These are phyloP conservation scores for Kwoniella bestiolae DNA, from an alignment of 768 basidiomycete genomes.

Conservation along the genomic window DNA sequence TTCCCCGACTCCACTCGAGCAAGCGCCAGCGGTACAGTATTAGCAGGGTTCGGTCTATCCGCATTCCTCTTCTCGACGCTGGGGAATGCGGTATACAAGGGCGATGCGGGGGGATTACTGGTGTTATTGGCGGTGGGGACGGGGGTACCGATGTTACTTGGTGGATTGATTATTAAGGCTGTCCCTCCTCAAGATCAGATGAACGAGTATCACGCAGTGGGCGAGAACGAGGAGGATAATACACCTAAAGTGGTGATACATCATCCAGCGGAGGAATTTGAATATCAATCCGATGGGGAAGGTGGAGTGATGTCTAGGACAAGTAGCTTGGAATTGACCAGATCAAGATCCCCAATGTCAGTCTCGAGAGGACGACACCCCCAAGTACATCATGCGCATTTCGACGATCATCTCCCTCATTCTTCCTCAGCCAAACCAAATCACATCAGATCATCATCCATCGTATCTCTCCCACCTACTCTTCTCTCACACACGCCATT, in stretches of 20 bases:
- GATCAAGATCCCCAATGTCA: constrained; percentile 37
- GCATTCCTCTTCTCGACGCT: constrained; percentile 86
- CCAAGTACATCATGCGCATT: constrained; percentile 18
- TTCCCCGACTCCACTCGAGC: constrained; percentile 75
- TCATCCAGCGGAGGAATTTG: constrained; percentile 8
- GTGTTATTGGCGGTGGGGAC: constrained; percentile 78
- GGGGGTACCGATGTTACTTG: constrained; percentile 76
- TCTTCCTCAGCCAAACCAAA: neutral
- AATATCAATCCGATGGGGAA: constrained; percentile 5
- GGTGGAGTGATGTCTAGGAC: constrained; percentile 16
- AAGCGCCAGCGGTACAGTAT: constrained; percentile 73
- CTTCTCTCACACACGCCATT: constrained; percentile 27
- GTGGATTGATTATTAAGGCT: constrained; percentile 71
- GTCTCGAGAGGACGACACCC: constrained; percentile 15
- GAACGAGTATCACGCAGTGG: neutral
- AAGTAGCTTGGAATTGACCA: constrained; percentile 42
- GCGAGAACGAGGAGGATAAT: neutral
- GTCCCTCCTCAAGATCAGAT: constrained; percentile 61
- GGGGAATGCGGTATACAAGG: constrained; percentile 72
- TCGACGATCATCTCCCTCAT: constrained; percentile 2
- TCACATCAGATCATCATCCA: constrained; percentile 18
- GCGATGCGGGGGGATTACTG: constrained; percentile 77
- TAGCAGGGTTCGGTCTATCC: constrained; percentile 87
- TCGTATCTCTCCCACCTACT: constrained; percentile 19
- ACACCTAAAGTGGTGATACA: constrained; percentile 1